Percentiles rank a stretch among this genome's conserved stretches.
These are phyloP conservation scores for Plasmodium ovale DNA, from an alignment of 169 alveolate genomes.

Conservation along the genomic window DNA sequence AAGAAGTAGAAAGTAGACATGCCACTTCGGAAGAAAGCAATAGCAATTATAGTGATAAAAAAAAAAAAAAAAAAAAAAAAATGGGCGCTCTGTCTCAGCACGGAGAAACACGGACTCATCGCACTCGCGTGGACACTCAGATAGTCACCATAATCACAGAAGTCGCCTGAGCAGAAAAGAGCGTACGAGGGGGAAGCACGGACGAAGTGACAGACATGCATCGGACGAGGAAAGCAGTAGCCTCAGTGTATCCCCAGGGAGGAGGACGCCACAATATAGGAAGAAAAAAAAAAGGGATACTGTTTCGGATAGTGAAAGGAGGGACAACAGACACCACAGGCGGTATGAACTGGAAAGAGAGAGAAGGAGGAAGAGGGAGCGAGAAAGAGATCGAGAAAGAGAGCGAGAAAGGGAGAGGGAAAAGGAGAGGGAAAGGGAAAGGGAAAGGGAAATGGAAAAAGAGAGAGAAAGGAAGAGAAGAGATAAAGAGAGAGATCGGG, in stretches of 20 bases:
- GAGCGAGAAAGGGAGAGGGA: neutral
- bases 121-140: neutral
- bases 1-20: neutral
- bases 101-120: neutral
- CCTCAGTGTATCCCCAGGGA: neutral
- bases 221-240: neutral
- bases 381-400: neutral
- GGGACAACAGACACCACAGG: neutral
- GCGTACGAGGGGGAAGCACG: neutral
- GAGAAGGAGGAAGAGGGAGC: neutral
- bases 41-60: too few species aligned
- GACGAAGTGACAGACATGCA: neutral
- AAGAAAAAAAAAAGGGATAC: neutral
- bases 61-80: neutral
- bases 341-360: slow-evolving; percentile 5
- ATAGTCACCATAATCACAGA: neutral
- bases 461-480: neutral
- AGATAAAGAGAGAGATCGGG: neutral
- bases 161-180: neutral
- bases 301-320: neutral
- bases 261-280: slow-evolving; percentile 5
- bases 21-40: too few species aligned
- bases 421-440: slow-evolving; percentile 1
- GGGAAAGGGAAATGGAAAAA: neutral
- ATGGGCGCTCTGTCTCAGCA: neutral